A percentile compares a stretch with the other conserved stretches of the same genome.
phyloP scores from a whole-genome alignment of 441 rosid genomes.

The Capsella rubella region DNA sequence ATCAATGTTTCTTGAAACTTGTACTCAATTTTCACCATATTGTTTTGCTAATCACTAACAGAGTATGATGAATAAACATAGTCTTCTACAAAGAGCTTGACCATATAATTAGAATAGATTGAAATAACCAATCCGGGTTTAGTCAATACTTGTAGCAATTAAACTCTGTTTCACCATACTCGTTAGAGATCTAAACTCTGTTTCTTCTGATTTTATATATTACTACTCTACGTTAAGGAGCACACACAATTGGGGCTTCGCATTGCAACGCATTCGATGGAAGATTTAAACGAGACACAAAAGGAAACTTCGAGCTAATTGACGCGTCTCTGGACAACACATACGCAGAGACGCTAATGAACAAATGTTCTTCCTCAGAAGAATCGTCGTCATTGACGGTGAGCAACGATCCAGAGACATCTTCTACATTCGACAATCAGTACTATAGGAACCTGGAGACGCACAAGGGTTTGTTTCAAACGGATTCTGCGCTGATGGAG shows the following conservation, averaged over 20 bases:
- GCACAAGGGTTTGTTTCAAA: slow-evolving; percentile 76
- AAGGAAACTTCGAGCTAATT: slow-evolving; percentile 54
- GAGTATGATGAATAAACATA: not conserved
- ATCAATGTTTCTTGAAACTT: not conserved
- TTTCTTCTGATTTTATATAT: not conserved
- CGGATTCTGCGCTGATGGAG: slow-evolving; percentile 68
- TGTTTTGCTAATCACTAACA: not conserved
- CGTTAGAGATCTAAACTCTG: not conserved
- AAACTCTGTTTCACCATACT: no score
- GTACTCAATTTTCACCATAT: not conserved
- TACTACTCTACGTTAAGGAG: slow-evolving; percentile 51
- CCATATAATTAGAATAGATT: not conserved
- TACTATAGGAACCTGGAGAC: slow-evolving; percentile 65
- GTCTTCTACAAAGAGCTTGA: not conserved
- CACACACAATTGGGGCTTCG: slow-evolving; percentile 83
- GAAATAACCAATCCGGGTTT: not conserved
- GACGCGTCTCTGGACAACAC: slow-evolving; percentile 62
- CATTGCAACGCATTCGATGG: slow-evolving; percentile 79
- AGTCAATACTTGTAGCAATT: not conserved
- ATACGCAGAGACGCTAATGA: slow-evolving; percentile 65
- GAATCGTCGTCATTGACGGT: slow-evolving; percentile 55
- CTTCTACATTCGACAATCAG: slow-evolving; percentile 69
- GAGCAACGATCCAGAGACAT: slow-evolving; percentile 69
- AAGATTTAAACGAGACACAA: slow-evolving; percentile 58
- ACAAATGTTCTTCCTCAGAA: slow-evolving; percentile 57